Evolutionary conservation across 208 protist genomes (phyloP), one percentile per base, ranked within the genome.

Genomic region (Leishmania major): DNA sequence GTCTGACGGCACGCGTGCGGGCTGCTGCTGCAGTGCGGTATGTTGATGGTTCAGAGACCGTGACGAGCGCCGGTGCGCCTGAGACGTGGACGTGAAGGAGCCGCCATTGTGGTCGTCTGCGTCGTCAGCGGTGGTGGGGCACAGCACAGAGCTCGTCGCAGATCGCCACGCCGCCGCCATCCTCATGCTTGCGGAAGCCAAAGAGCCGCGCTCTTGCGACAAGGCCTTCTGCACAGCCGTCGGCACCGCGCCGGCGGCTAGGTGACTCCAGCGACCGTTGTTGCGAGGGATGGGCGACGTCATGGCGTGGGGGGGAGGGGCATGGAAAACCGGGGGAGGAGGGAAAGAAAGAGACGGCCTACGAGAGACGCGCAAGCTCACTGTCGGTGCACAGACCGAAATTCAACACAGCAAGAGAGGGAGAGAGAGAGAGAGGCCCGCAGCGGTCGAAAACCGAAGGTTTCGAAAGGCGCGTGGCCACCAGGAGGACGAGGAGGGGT

Each of bases 141-240:
- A 35, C 60, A 35, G 60, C 76, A 31, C 28, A 22, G 43, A n/a
- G 45, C n/a, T 40, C 25, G 76, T 35, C 11, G 13, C 76, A n/a
- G 76, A 71, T 3, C 22, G 60, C 25, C 31, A 60, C 43, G 60
- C 55, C 43, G 60, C 76, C 40, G 37, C 28, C 25, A 79, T 15
- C 40, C 1, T 3, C 3, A 57, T 79, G n/a, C 28, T 43, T 3
- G 76, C 45, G 45, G 78, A 82, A 0, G 74, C 37, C 19, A 78
- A 57, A 25, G 78, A 86, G 35, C 17, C 73, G 22, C 73, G 55
- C 43, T 83, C 83, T 28, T 80, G 72, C 74, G 37, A 43, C 66
- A 86, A 37, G 19, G 83, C 73, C 73, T 69, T 77, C 78, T 86
- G 83, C 17, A 75, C 75, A 1, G 74, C 75, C 19, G 83, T 83